Evolutionary conservation across 2,329 filamentous ascomycete species (phyloP).

Genomic region (Aspergillus persii): DNA sequence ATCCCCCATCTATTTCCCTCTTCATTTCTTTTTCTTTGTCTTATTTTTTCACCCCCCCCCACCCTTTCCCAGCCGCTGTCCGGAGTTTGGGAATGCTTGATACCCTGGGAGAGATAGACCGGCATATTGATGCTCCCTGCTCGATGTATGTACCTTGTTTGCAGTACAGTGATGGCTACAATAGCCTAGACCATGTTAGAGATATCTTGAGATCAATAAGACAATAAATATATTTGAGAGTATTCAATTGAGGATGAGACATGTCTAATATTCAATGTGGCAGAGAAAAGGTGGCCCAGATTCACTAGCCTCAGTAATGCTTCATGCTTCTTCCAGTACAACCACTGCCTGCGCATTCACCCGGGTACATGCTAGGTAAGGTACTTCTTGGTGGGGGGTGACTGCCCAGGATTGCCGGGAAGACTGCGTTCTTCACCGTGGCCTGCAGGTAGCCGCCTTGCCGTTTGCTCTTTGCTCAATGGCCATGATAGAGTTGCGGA

Average conservation of each 20-base stretch:
- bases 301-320: too few relatives aligned
- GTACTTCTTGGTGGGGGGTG: too few relatives aligned
- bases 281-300: too few relatives aligned
- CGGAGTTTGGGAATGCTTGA: constrained; percentile 26
- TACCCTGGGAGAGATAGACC: constrained; percentile 23
- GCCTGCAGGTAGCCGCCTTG: constrained; percentile 4
- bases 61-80: constrained; percentile 7
- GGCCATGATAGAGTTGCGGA: neutral
- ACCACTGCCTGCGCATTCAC: neutral
- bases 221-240: neutral
- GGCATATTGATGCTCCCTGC: constrained; percentile 7
- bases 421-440: constrained; percentile 1
- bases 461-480: neutral
- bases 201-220: constrained; percentile 9
- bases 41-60: constrained; percentile 5
- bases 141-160: constrained; percentile 11
- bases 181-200: constrained; percentile 14
- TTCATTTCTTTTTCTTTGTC: constrained; percentile 5
- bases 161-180: constrained; percentile 9
- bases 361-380: too few relatives aligned
- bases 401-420: neutral
- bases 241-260: neutral
- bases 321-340: neutral
- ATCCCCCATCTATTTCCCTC: neutral
- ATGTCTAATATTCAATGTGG: neutral